Evolutionary conservation across 2,329 filamentous ascomycete genomes (phyloP).

Genomic region (Podosphaera xanthii): DNA sequence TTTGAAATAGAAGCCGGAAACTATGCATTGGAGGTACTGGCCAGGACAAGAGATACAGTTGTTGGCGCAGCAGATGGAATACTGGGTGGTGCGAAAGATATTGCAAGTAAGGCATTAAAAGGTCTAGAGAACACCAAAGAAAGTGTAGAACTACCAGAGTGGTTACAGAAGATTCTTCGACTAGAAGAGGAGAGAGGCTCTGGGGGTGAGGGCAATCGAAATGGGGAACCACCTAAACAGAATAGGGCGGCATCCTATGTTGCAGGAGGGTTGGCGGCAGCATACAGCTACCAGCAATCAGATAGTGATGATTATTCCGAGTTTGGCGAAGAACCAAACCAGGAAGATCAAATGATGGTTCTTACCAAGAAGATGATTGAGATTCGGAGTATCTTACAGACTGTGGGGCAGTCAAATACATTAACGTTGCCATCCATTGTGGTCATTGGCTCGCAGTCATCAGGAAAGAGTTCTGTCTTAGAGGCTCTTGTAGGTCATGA

Average conservation of each 20-base stretch:
- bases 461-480: slow-evolving; percentile 89
- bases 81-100: slow-evolving; percentile 47
- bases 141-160: slow-evolving; percentile 46
- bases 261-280: slow-evolving; percentile 48
- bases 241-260: slow-evolving; percentile 38
- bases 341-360: slow-evolving; percentile 98
- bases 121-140: slow-evolving; percentile 75
- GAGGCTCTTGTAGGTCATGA: slow-evolving; percentile 96
- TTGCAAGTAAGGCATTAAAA: slow-evolving; percentile 55
- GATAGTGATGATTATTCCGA: slow-evolving; percentile 36
- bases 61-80: slow-evolving; percentile 43
- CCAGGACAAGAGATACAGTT: slow-evolving; percentile 48
- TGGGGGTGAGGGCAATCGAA: slow-evolving; percentile 15
- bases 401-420: slow-evolving; percentile 73
- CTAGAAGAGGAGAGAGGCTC: slow-evolving; percentile 35
- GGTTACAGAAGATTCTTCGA: slow-evolving; percentile 53
- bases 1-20: slow-evolving; percentile 40
- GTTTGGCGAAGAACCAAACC: slow-evolving; percentile 40
- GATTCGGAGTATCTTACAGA: slow-evolving; percentile 76
- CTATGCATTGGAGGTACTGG: slow-evolving; percentile 55
- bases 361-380: slow-evolving; percentile 99
- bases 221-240: slow-evolving; percentile 28
- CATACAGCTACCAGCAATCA: slow-evolving; percentile 55
- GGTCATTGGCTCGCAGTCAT: slow-evolving; percentile 97
- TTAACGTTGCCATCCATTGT: slow-evolving; percentile 88